Evolutionary conservation across 768 basidiomycete genomes (phyloP), one percentile per base, ranked within the genome.

Genomic region (Boletales sp.): DNA sequence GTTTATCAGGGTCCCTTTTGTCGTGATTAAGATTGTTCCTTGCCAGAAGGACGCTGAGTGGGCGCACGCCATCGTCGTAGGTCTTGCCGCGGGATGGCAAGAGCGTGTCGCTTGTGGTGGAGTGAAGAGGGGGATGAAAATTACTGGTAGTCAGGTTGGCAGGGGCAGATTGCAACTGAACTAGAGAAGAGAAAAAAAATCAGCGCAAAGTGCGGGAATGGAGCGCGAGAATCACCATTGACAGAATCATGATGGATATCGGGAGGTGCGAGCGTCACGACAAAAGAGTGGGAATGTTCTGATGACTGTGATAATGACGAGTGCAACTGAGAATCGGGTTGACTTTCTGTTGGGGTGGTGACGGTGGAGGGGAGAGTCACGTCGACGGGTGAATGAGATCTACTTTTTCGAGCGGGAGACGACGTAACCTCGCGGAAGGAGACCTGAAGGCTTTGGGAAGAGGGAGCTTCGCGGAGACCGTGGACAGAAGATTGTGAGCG

Each of bases 231-330:
- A 24, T 48, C 32, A 2, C 48, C 40, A 18, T 50, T 43, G n/a
- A 38, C 24, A 27, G 24, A 27, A 27, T 34, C 34, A 15, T 12
- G 34, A 34, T 12, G 34, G 34, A 13, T 15, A 1, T 68, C 69
- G 32, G 76, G 73, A 40, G 75, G 72, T 5, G 74, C 72, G 46
- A 76, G 59, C n/a, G 70, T 76, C 19, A 78, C 69, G 36, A 74
- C 69, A 43, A 74, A 66, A 11, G 73, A 66, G 38, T 69, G 73
- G 2, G 69, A 64, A 21, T 63, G 62, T 29, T 63, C 52, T n/a
- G 61, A 57, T 13, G 64, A 52, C n/a, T 44, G 59, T 14, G 51
- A 51, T 19, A 53, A 52, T 4, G 55, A 10, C 2, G 64, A 49
- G 8, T 5, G 24, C 24, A 27, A 27, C 24, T 27, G 24, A 5